phyloP scores from a whole-genome alignment of 495 filamentous ascomycete species.

The Hypoxylon lenormandii region DNA sequence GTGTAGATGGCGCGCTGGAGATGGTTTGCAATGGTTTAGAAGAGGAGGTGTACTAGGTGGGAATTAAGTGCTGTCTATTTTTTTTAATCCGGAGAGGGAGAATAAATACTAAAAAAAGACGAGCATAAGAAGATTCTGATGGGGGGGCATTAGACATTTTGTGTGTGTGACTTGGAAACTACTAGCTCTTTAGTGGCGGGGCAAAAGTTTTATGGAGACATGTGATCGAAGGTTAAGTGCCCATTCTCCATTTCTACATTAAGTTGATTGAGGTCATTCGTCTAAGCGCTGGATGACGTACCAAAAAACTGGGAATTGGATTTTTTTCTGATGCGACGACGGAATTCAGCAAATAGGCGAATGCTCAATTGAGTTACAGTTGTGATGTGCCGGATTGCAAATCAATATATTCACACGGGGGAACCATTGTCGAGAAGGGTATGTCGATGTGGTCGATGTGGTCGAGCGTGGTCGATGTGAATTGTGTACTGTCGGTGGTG shows the following conservation, averaged over 20 bases:
- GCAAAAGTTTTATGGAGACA: constrained; percentile 46
- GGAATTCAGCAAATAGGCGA: constrained; percentile 28
- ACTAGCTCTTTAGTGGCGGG: constrained; percentile 37
- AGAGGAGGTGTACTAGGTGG: neutral
- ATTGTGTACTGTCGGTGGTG: no score
- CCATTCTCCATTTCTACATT: no score
- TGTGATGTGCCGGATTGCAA: constrained; percentile 19
- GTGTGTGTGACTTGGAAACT: constrained; percentile 30
- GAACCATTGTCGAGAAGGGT: constrained; percentile 15
- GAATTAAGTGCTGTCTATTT: neutral
- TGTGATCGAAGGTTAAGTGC: constrained; percentile 31
- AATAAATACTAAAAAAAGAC: constrained; percentile 18
- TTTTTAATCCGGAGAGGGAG: constrained; percentile 5
- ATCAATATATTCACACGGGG: constrained; percentile 25
- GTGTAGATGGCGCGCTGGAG: constrained; percentile 4
- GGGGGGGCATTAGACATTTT: constrained; percentile 31
- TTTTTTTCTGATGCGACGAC: constrained; percentile 2
- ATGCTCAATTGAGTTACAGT: constrained; percentile 27
- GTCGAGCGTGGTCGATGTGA: no score
- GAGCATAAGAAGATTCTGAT: constrained; percentile 26
- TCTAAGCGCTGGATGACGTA: constrained; percentile 24
- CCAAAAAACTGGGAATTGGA: constrained; percentile 13
- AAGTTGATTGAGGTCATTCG: constrained; percentile 26
- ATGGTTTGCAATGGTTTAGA: neutral
- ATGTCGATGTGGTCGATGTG: constrained; percentile 7